Evolutionary conservation across 169 alveolate species (phyloP).

Genomic region (Plasmodium gonderi): DNA sequence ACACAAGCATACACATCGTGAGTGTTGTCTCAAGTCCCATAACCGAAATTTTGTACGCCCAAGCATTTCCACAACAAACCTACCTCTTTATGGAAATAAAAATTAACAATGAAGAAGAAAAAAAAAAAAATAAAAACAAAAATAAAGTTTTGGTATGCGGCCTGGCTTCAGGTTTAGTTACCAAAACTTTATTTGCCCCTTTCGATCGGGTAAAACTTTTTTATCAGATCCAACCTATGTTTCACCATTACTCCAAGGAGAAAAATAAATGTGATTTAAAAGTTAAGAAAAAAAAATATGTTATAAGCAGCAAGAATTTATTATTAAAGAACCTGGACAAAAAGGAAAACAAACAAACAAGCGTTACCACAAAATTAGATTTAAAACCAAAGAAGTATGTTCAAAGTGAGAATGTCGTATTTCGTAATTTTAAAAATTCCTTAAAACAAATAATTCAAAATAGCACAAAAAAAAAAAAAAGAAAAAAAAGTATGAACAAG

Average conservation of each 20-base stretch:
- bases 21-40: too few species aligned
- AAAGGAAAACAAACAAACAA: background rate
- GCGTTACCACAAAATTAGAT: background rate
- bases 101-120: slow-evolving; percentile 39
- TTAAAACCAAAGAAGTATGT: background rate
- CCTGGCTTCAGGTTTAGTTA: slow-evolving; percentile 84
- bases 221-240: slow-evolving; percentile 91
- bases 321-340: background rate
- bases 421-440: slow-evolving; percentile 40
- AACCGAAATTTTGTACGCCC: background rate
- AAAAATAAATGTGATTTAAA: background rate
- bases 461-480: slow-evolving; percentile 2
- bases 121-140: slow-evolving; percentile 69
- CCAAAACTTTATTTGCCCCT: slow-evolving; percentile 91
- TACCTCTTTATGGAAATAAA: slow-evolving; percentile 24
- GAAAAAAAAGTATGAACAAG: background rate
- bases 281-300: background rate
- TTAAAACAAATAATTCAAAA: slow-evolving; percentile 33
- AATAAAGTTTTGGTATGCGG: slow-evolving; percentile 81
- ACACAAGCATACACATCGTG: too few species aligned
- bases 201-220: slow-evolving; percentile 88
- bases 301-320: slow-evolving; percentile 5
- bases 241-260: slow-evolving; percentile 74
- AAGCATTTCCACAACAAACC: background rate
- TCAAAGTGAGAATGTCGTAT: slow-evolving; percentile 10